These are phyloP conservation scores for Aspergillus sp. DNA, from an alignment of 2,329 filamentous ascomycete species.

Conservation along the genomic window DNA sequence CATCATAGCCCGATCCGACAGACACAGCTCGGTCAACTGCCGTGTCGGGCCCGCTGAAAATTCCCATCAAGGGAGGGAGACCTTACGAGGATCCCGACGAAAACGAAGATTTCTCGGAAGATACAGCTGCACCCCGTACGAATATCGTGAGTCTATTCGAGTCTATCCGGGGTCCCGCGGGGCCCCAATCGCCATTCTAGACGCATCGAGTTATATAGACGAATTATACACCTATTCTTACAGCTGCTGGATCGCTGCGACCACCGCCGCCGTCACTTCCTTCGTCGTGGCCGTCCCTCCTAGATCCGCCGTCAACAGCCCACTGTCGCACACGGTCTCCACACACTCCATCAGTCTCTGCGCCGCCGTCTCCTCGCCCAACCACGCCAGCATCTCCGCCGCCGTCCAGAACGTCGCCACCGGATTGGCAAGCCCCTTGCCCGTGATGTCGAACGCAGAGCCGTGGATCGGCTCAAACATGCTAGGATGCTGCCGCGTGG, in stretches of 20 bases:
- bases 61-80: too few species aligned
- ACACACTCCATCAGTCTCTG: slow-evolving; percentile 57
- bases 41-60: too few species aligned
- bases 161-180: too few species aligned
- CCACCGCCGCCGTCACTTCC: slow-evolving; percentile 58
- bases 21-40: too few species aligned
- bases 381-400: slow-evolving; percentile 64
- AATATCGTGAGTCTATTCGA: too few species aligned
- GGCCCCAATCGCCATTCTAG: background rate
- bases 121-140: too few species aligned
- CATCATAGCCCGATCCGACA: too few species aligned
- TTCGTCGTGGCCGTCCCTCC: slow-evolving; percentile 57
- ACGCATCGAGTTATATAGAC: background rate
- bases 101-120: too few species aligned
- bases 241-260: slow-evolving; percentile 49
- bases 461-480: slow-evolving; percentile 66
- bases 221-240: background rate
- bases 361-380: slow-evolving; percentile 59
- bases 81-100: too few species aligned
- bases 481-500: slow-evolving; percentile 57
- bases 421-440: slow-evolving; percentile 60
- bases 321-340: slow-evolving; percentile 58
- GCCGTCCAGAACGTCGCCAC: slow-evolving; percentile 68
- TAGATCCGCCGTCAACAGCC: slow-evolving; percentile 58
- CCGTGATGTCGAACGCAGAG: slow-evolving; percentile 63